Evolutionary conservation across 441 rosid genomes (phyloP), one percentile per base, ranked within the genome.

Genomic region (Eugenia klotzschiana): DNA sequence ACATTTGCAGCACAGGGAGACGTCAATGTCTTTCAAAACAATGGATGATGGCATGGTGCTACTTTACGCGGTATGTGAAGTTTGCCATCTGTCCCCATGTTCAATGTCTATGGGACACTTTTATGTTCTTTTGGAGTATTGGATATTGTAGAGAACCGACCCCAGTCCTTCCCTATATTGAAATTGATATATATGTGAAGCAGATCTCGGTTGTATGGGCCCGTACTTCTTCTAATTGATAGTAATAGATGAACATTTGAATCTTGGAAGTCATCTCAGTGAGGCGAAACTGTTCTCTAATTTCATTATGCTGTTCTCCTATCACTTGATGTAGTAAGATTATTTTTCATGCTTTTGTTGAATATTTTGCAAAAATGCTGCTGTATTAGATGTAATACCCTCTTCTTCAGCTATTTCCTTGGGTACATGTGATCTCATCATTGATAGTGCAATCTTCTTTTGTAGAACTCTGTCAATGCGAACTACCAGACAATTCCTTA

Each of bases 1-100:
- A 57, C 10, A 64, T 88, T 25, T 85, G 83, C 95, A 97, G 99
- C 98, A 93, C 83, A 90, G 99, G 87, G 99, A 97, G 89, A 92
- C 98, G 57, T 94, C 98, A 43, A 94, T 96, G 98, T 93, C 98
- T 51, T 96, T 97, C 90, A 97, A 97, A 90, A 96, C 98, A 13
- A 97, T 95, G 98, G 98, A 94, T 86, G 99, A 97, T 87, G 99
- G 98, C 81, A 97, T 92, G 89, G 99, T 97, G 85, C 92, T 93
- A 81, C 88, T 95, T 79, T 97, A 95, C 33, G 94, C 92, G 51
- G 99, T 97, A 84, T 88, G 99, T 82, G 82, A 41, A 64, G 27
- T 64, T 40, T 64, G 46, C 77, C 46, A 33, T 64, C 41, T 9
- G 25, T 33, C 40, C 40, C 37, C 15, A 33, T 64, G n/a, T 64